A percentile compares a stretch with the other conserved stretches of the same genome.
Evolutionary conservation across 106 monocot genomes (phyloP).

Genomic region (Amphibolis antarctica): DNA sequence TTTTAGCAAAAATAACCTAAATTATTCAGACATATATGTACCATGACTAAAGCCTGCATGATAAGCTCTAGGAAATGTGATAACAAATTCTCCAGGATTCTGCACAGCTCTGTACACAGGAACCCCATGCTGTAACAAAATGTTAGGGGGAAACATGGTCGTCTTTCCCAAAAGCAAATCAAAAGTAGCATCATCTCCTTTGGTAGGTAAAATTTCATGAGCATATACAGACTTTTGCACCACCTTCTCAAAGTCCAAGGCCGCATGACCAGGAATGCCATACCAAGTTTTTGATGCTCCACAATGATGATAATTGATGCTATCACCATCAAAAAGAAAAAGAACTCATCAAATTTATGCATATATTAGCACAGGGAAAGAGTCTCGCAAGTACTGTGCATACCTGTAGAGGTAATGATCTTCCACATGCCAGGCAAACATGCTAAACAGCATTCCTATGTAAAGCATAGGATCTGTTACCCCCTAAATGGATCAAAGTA

Average conservation of each 20-base stretch:
- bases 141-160: constrained; percentile 88
- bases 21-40: constrained; percentile 9
- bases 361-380: neutral
- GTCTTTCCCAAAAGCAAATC: constrained; percentile 90
- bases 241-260: constrained; percentile 60
- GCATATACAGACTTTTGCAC: constrained; percentile 61
- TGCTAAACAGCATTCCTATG: constrained; percentile 98
- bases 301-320: constrained; percentile 99
- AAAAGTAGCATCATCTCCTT: constrained; percentile 75
- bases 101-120: constrained; percentile 96
- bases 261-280: constrained; percentile 84
- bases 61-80: constrained; percentile 95
- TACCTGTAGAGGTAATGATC: constrained; percentile 98
- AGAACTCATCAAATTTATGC: neutral
- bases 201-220: constrained; percentile 42
- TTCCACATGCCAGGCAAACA: constrained; percentile 99
- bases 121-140: constrained; percentile 67
- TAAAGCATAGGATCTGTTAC: constrained; percentile 99
- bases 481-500: constrained; percentile 41
- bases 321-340: constrained; percentile 13
- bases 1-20: neutral
- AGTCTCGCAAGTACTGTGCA: neutral
- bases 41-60: constrained; percentile 99
- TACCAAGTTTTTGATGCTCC: constrained; percentile 98
- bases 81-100: constrained; percentile 83